Evolutionary conservation across 192 early-diverging fungal genomes (phyloP).

Genomic region (Coemansia sp.): DNA sequence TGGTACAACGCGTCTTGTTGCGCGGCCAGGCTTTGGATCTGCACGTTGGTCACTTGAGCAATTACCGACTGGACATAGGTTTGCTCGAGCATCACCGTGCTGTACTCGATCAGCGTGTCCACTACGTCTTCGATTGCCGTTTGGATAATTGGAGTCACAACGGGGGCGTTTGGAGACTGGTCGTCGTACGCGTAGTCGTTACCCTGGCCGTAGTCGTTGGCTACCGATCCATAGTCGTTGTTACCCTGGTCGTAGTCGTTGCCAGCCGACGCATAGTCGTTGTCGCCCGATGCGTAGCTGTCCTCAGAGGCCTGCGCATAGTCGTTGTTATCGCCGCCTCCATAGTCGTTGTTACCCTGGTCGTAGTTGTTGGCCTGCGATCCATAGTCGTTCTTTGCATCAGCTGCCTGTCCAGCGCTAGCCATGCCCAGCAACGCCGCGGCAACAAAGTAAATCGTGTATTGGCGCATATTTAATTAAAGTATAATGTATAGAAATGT

Average conservation of each 20-base stretch:
- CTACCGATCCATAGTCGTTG: conserved; percentile 22
- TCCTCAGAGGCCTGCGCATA: background rate
- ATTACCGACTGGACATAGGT: conserved; percentile 32
- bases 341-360: conserved; percentile 9
- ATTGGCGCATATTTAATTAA: conserved; percentile 32
- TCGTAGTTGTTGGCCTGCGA: conserved; percentile 2
- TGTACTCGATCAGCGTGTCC: conserved; percentile 40
- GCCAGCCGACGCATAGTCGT: conserved; percentile 4
- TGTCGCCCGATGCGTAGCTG: background rate
- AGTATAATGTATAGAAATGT: background rate
- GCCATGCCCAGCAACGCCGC: conserved; percentile 35
- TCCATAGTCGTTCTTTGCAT: conserved; percentile 4
- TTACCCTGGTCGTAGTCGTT: conserved; percentile 14
- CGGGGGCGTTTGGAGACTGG: conserved; percentile 24
- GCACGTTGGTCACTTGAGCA: conserved; percentile 42
- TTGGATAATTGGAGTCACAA: conserved; percentile 18
- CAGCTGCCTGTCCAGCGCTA: background rate
- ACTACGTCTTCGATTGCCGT: conserved; percentile 41
- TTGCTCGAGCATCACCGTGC: conserved; percentile 41
- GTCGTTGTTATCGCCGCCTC: background rate
- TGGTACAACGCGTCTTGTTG: conserved; percentile 44
- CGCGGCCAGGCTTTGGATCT: conserved; percentile 41
- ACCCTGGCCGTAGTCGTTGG: conserved; percentile 11
- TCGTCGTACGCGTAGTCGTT: conserved; percentile 24
- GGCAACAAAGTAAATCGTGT: conserved; percentile 28